Base-by-base conservation (phyloP, 345 rosid species). In the Jatropha curcas region DNA sequence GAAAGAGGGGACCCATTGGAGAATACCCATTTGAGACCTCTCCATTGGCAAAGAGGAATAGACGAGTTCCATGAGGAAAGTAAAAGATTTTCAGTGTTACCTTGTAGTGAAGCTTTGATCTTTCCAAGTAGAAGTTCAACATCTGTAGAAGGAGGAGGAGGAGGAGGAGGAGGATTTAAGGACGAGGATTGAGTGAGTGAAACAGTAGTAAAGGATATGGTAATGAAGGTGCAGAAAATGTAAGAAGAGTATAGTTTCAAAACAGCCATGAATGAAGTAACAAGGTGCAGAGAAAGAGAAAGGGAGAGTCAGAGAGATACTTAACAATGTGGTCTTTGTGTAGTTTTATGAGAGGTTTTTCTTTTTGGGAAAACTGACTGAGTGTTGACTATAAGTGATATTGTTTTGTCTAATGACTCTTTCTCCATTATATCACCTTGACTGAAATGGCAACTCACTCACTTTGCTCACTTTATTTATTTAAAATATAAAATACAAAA, bases 21-120 rank as follows among this genome's bases (percentile, higher is more conserved):
- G 85, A 84, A 84, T 22, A 88, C 93, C 99, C 99, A 95, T 82
- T 92, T 88, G 70, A 95, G 92, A 25, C 98, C 99, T 81, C 97
- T 83, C 99, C 99, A 95, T 80, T 92, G 98, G 71, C 99, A 95
- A 8, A 95, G 82, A 0, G 99, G 97, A 45, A 92, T 86, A 1
- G 98, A 83, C 2, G 91, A 50, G 88, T 95, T 95, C 99, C 99
- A 95, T 27, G 96, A 90, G 53, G 97, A 84, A 28, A 95, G 87
- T n/a, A 95, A 85, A 33, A 95, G 77, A 83, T 86, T 95, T 48
- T 92, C 99, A 57, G 71, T 67, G 76, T 77, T 81, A n/a, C 99
- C 99, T 77, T 87, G 98, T 0, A 95, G 82, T 31, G 90, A 88
- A 77, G 90, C 70, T 80, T 87, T 92, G 81, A 95, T 86, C 74